A percentile compares a stretch with the other conserved stretches of the same genome.
Evolutionary conservation across 2,329 filamentous ascomycete genomes (phyloP).

Genomic region (Didymella pinodella): DNA sequence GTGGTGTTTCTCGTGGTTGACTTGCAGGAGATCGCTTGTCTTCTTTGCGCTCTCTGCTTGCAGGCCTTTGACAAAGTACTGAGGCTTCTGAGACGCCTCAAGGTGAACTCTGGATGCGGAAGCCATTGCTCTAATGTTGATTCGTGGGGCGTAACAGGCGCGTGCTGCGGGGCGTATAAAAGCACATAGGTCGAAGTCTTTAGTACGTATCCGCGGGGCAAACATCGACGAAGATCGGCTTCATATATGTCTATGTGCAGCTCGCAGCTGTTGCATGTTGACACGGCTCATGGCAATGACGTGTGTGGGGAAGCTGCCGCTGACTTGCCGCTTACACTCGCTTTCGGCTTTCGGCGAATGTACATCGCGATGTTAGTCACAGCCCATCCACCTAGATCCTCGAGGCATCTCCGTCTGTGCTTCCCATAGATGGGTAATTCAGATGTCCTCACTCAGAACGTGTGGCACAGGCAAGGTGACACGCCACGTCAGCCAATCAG

Average conservation of each 20-base stretch:
- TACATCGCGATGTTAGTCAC: constrained; percentile 8
- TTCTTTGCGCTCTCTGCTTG: constrained; percentile 67
- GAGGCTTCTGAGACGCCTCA: constrained; percentile 53
- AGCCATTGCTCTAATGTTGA: constrained; percentile 37
- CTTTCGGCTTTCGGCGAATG: constrained; percentile 15
- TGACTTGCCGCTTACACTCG: constrained; percentile 2
- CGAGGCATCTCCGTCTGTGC: not conserved
- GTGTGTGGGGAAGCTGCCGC: constrained; percentile 12
- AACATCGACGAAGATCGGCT: constrained; percentile 4
- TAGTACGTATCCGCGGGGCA: not conserved
- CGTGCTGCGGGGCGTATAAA: not conserved
- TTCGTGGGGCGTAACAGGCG: not conserved
- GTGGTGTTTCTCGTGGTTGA: constrained; percentile 77
- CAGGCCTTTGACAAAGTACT: constrained; percentile 57
- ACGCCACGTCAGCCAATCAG: constrained; percentile 6
- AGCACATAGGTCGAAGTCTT: not conserved
- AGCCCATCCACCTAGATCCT: not conserved
- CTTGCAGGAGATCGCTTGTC: constrained; percentile 73
- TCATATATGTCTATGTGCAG: not conserved
- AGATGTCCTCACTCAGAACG: not conserved
- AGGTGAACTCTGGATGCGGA: constrained; percentile 52
- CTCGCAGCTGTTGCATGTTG: not conserved
- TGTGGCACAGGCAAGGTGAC: not conserved
- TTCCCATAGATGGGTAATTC: not conserved
- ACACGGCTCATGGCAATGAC: constrained; percentile 9